phyloP scores from a whole-genome alignment of 2,329 filamentous ascomycete genomes.

The Phialemoniopsis sp. region DNA sequence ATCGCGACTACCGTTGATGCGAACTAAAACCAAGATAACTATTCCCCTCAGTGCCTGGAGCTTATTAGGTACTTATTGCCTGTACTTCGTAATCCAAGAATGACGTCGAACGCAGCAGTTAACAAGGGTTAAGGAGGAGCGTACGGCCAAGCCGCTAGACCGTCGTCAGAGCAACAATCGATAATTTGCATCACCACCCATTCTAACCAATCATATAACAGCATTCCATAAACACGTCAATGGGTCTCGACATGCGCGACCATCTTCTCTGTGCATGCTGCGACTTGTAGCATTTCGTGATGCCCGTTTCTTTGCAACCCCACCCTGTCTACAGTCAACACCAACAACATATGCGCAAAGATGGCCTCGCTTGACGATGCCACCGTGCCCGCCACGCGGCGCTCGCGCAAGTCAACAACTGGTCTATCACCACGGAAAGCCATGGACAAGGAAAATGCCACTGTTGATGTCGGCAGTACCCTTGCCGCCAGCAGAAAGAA shows the following conservation, averaged over 20 bases:
- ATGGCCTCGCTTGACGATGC: constrained; percentile 37
- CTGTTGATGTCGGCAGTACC: constrained; percentile 57
- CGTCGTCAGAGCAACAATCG: constrained; percentile 12
- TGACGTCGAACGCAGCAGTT: no score
- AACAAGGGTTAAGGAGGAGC: no score
- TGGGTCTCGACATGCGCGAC: constrained; percentile 6
- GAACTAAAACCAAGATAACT: no score
- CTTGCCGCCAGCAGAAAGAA: constrained; percentile 56
- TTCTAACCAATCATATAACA: constrained; percentile 5
- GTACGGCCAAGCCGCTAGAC: neutral
- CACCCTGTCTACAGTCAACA: constrained; percentile 2
- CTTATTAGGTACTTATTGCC: no score
- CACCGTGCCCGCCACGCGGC: constrained; percentile 52
- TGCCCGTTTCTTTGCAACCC: neutral
- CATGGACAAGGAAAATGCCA: constrained; percentile 75
- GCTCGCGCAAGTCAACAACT: constrained; percentile 69
- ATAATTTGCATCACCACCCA: neutral
- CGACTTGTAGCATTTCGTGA: neutral
- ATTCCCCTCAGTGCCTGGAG: no score
- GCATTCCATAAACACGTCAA: constrained; percentile 8
- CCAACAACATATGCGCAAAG: constrained; percentile 7
- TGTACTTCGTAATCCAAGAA: no score
- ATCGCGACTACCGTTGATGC: no score
- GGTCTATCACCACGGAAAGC: constrained; percentile 48
- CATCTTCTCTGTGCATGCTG: neutral